Conservation (phyloP, 768 basidiomycete species). For the Kwoniella heveanensis region DNA sequence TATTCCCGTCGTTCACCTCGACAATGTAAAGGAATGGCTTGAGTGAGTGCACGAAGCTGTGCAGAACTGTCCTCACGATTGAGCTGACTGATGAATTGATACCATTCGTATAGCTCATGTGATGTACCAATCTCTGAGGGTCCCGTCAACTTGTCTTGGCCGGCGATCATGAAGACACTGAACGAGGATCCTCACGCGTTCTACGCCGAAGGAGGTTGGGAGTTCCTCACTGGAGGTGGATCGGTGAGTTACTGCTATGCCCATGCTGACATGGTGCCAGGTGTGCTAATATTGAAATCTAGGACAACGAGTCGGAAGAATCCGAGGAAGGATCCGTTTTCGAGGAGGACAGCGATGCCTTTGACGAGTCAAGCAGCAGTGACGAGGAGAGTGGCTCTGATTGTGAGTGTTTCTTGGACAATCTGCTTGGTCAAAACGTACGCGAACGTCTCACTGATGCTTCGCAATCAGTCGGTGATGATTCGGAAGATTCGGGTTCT, state of each 20-base stretch:
- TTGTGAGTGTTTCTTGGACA: slow-evolving; percentile 63
- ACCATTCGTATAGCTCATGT: slow-evolving; percentile 82
- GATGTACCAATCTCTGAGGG: slow-evolving; percentile 95
- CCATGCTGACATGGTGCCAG: background rate
- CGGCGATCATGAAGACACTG: slow-evolving; percentile 96
- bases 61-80: background rate
- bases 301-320: slow-evolving; percentile 55
- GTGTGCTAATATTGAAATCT: background rate
- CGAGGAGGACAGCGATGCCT: slow-evolving; percentile 57
- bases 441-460: no score
- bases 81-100: slow-evolving; percentile 75
- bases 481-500: slow-evolving; percentile 43
- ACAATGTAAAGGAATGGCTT: slow-evolving; percentile 98
- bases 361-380: slow-evolving; percentile 58
- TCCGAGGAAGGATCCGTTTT: slow-evolving; percentile 49
- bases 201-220: slow-evolving; percentile 96
- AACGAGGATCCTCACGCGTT: slow-evolving; percentile 94
- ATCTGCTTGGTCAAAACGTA: no score
- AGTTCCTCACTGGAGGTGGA: slow-evolving; percentile 73
- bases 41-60: slow-evolving; percentile 66
- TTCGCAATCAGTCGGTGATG: slow-evolving; percentile 32
- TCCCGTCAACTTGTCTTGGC: slow-evolving; percentile 97
- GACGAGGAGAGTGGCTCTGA: slow-evolving; percentile 62
- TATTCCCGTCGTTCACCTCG: slow-evolving; percentile 83
- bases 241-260: slow-evolving; percentile 61